These are phyloP conservation scores for Zopfia rhizophila DNA, from an alignment of 2,329 filamentous ascomycete genomes.

Conservation along the genomic window DNA sequence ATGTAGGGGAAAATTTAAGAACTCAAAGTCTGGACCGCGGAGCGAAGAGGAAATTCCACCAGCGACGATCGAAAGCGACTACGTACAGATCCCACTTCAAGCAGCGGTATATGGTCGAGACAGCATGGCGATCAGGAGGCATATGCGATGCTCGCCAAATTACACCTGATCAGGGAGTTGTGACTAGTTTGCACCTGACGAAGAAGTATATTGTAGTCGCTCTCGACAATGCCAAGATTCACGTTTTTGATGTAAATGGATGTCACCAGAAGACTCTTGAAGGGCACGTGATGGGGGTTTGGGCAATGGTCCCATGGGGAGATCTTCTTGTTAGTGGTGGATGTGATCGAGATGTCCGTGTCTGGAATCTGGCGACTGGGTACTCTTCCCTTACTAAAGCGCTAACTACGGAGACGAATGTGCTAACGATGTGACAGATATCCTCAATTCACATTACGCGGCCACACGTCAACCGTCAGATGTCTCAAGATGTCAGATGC, in stretches of 20 bases:
- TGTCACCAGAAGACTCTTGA: constrained; percentile 88
- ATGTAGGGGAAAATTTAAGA: constrained; percentile 58
- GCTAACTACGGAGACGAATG: too few relatives aligned
- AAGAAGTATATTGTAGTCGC: constrained; percentile 97
- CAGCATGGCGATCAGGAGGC: constrained; percentile 95
- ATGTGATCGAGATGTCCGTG: constrained; percentile 94
- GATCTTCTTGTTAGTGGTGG: constrained; percentile 95
- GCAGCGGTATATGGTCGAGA: constrained; percentile 95
- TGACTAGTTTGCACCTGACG: constrained; percentile 93
- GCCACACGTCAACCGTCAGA: constrained; percentile 95
- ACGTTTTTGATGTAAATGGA: constrained; percentile 94
- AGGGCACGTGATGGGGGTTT: constrained; percentile 98
- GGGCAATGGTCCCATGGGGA: constrained; percentile 99
- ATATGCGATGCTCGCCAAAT: constrained; percentile 85
- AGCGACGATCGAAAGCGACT: constrained; percentile 70
- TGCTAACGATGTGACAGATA: constrained; percentile 32
- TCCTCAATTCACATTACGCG: constrained; percentile 73
- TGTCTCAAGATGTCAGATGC: constrained; percentile 98
- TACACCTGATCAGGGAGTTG: constrained; percentile 94
- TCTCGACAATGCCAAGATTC: constrained; percentile 97
- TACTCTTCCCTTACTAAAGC: constrained; percentile 57
- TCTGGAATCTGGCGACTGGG: constrained; percentile 96
- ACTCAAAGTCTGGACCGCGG: constrained; percentile 67
- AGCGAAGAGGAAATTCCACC: constrained; percentile 46
- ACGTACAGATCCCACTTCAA: constrained; percentile 98